phyloP scores from a whole-genome alignment of 345 rosid species.

The Psidium friedrichsthalianum region DNA sequence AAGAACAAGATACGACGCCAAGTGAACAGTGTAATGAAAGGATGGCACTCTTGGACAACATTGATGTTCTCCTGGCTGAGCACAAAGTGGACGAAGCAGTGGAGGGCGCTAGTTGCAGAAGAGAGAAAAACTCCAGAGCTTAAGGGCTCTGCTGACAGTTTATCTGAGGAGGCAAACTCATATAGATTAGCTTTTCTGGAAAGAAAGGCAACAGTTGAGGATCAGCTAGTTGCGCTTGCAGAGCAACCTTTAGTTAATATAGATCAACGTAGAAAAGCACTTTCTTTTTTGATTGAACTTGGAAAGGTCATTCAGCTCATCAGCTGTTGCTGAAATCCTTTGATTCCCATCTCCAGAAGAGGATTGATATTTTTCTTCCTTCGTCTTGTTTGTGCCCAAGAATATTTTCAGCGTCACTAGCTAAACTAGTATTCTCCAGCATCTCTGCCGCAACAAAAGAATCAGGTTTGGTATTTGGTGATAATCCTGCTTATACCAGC shows the following conservation, averaged over 20 bases:
- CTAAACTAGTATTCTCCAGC: constrained; percentile 67
- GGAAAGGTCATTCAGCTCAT: constrained; percentile 83
- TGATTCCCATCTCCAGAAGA: constrained; percentile 47
- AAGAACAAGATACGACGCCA: constrained; percentile 18
- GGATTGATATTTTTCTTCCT: constrained; percentile 56
- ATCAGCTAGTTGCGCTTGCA: constrained; percentile 52
- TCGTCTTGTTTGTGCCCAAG: constrained; percentile 64
- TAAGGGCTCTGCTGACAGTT: constrained; percentile 41
- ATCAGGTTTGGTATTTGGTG: constrained; percentile 71
- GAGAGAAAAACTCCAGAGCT: constrained; percentile 54
- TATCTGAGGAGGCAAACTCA: constrained; percentile 27
- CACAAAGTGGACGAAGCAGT: constrained; percentile 67
- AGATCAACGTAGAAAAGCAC: constrained; percentile 44
- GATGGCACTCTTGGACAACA: constrained; percentile 40
- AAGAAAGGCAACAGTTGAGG: constrained; percentile 65
- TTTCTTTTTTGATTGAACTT: constrained; percentile 52
- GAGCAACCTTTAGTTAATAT: constrained; percentile 50
- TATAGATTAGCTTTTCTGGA: constrained; percentile 47
- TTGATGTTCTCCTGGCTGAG: constrained; percentile 86
- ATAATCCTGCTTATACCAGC: constrained; percentile 71
- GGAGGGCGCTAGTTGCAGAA: constrained; percentile 54
- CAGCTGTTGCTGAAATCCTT: constrained; percentile 51
- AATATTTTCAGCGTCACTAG: constrained; percentile 65
- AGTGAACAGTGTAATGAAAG: constrained; percentile 18
- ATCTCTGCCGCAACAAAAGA: constrained; percentile 60